phyloP scores from a whole-genome alignment of 345 rosid genomes.

The Hypericum androsaemum region DNA sequence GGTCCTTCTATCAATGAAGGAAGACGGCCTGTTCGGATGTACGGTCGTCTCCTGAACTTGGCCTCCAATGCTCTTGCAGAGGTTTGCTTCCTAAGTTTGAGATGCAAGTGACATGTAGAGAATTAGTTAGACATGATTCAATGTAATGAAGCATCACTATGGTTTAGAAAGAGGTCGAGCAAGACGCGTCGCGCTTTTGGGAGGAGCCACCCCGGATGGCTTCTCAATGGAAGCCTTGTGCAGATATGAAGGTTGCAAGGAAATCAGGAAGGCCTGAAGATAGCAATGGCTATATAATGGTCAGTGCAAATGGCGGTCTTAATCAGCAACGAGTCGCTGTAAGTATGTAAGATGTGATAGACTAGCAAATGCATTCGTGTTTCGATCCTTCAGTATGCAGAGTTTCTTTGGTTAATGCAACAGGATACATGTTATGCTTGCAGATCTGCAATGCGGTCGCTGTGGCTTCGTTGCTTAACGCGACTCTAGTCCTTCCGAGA shows the following conservation, averaged over 20 bases:
- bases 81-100: conserved; percentile 34
- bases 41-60: conserved; percentile 50
- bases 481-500: conserved; percentile 66
- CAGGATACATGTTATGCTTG: conserved; percentile 13
- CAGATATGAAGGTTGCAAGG: conserved; percentile 28
- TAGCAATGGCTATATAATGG: conserved; percentile 59
- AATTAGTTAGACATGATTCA: background rate
- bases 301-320: conserved; percentile 92
- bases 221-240: conserved; percentile 74
- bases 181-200: conserved; percentile 35
- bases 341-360: conserved; percentile 33
- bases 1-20: conserved; percentile 17
- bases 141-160: conserved; percentile 11
- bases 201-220: conserved; percentile 45
- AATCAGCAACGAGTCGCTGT: conserved; percentile 96
- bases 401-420: conserved; percentile 1
- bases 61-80: conserved; percentile 61
- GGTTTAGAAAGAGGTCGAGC: conserved; percentile 47
- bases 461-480: conserved; percentile 68
- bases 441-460: conserved; percentile 84
- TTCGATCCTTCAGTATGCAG: background rate
- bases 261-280: conserved; percentile 25
- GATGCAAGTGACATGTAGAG: background rate
- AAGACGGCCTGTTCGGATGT: conserved; percentile 50
- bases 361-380: too few species aligned